A percentile compares a stretch with the other conserved stretches of the same genome.
Evolutionary conservation across 2,329 filamentous ascomycete genomes (phyloP).

Genomic region (Sarocladiaceae sp.): DNA sequence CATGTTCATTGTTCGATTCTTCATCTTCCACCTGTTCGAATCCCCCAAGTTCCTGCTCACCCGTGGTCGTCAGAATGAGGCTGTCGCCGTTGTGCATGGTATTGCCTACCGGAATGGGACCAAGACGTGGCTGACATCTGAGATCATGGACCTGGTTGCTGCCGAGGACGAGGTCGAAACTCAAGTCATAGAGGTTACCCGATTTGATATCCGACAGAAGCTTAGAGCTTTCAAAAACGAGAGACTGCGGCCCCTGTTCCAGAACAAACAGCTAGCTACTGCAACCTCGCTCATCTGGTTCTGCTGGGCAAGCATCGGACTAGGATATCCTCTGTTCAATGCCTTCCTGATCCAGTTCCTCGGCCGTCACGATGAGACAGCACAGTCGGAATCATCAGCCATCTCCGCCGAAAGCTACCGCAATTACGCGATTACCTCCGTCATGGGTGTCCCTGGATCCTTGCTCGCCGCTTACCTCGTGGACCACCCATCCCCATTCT

Average conservation of each 20-base stretch:
- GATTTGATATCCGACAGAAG: constrained; percentile 44
- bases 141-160: constrained; percentile 57
- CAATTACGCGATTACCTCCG: constrained; percentile 76
- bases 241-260: constrained; percentile 63
- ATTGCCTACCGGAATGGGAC: constrained; percentile 68
- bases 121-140: constrained; percentile 73
- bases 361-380: constrained; percentile 45
- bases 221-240: constrained; percentile 60
- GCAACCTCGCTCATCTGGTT: constrained; percentile 65
- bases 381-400: constrained; percentile 25
- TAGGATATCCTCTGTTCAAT: constrained; percentile 87
- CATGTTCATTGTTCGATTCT: constrained; percentile 77
- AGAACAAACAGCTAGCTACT: constrained; percentile 44
- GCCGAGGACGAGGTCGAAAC: constrained; percentile 32
- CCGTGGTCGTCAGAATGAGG: constrained; percentile 71
- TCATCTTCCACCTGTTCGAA: constrained; percentile 77
- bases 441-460: constrained; percentile 73
- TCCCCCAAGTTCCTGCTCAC: constrained; percentile 81
- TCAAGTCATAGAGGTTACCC: background rate
- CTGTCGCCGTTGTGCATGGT: constrained; percentile 74
- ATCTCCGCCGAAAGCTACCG: constrained; percentile 59
- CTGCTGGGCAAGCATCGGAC: constrained; percentile 76
- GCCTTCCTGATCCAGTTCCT: constrained; percentile 87
- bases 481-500: constrained; percentile 55
- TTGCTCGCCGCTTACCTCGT: constrained; percentile 71